Base-by-base conservation (phyloP, 2,329 filamentous ascomycete genomes). In the Lachnellula willkommii region DNA sequence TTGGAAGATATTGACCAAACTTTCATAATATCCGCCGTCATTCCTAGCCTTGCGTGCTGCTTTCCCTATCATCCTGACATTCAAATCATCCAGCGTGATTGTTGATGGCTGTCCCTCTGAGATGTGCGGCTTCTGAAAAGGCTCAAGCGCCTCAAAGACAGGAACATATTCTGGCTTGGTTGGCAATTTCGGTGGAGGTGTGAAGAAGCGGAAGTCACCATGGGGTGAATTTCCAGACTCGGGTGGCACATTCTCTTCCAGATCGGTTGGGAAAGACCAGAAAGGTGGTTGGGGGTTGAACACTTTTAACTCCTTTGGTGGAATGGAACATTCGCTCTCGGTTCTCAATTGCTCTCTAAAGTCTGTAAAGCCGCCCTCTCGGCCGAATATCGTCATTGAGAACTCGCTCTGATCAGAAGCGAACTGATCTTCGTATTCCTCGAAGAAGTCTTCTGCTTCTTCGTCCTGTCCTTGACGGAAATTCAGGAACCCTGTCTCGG, bases 1-100 rank as follows among this genome's bases (percentile, higher is more conserved):
- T 43, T 66, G 61, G 49, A 65, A 65, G 4, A 64, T 56, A 20
- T 65, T 57, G 9, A 66, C 56, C 6, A 65, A 52, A 22, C 54
- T 56, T 9, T 54, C 53, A 35, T 61, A 55, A 37, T 55, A 61
- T 55, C 28, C 26, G 32, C 47, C 43, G 28, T 37, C 24, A 12
- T 53, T 45, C 20, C 22, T 40, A 22, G 37, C 35, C 7, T 24
- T 28, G 5, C 49, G 50, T 15, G 55, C 57, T n/a, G 54, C 57
- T 57, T 57, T 60, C 15, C 55, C 55, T 15, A 60, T 26, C 17
- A 55, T 35, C 40, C 50, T 53, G 20, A 59, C 17, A 24, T 60
- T 58, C 35, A 61, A 28, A 37, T 58, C 52, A 35, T 52, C 51
- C 12, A 50, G n/a, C 9, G 48, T 53, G 40, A 52, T 28, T 17